Evolutionary conservation across 2,329 filamentous ascomycete genomes (phyloP), one percentile per base, ranked within the genome.

Genomic region (Fusarium abutilonis): DNA sequence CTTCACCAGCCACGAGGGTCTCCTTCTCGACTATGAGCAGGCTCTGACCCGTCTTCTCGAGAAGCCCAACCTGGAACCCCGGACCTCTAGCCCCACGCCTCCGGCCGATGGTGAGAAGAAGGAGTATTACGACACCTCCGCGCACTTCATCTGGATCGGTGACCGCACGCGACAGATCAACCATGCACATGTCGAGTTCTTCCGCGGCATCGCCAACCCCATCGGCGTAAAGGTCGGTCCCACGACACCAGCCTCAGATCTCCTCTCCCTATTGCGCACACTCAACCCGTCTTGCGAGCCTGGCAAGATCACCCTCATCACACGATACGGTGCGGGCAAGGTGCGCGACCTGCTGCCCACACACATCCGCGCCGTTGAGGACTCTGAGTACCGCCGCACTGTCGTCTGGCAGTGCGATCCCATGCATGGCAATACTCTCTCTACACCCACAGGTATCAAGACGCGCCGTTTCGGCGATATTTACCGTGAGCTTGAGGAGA

Each of bases 331-430:
- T 58, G 91, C 91, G 14, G 80, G 80, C 38, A 91, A 90, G 67
- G 92, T 99, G 38, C 81, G 86, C 45, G 77, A 84, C 6, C 86
- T 96, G 62, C 85, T 99, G 1, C 92, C 93, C 0, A 82, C 80
- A 9, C 95, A 98, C 77, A 98, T 99, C 74, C 87, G 90, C 67
- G 92, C 92, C 34, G 94, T 99, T 23, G 90, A 95, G 75, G 83
- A 83, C 69, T 93, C 90, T 54, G 92, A 88, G 76, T 87, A 86
- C 76, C 75, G 76, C 42, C 76, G 81, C 46, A 78, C 77, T 19
- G 92, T 96, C 4, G 92, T 97, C 69, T 98, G 94, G 94, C 95
- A 98, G 79, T 98, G 94, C 78, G 95, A 99, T 77, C 95, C 95
- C 19, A 99, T 99, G 95, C 95, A 99, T 78, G 95, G 95, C 62